These are phyloP conservation scores for Chaetomiaceae sp. DNA, from an alignment of 2,329 filamentous ascomycete species.

Conservation along the genomic window DNA sequence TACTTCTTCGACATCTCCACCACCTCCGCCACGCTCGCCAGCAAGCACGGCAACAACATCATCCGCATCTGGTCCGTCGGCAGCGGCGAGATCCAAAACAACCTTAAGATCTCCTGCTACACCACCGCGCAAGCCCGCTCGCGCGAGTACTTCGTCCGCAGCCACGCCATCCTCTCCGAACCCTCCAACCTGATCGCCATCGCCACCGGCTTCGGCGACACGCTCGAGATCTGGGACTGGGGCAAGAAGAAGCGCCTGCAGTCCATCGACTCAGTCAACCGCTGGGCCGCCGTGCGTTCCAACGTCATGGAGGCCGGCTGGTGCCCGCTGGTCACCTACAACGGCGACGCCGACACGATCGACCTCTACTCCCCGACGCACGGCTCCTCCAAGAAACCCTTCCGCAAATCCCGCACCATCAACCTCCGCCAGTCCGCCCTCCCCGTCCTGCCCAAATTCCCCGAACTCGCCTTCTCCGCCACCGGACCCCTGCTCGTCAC, in stretches of 20 bases:
- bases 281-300: constrained; percentile 33
- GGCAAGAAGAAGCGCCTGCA: constrained; percentile 35
- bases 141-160: constrained; percentile 38
- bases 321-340: constrained; percentile 33
- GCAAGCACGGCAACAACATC: constrained; percentile 29
- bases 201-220: constrained; percentile 34
- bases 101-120: constrained; percentile 36
- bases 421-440: constrained; percentile 31
- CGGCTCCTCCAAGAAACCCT: constrained; percentile 31
- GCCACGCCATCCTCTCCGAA: constrained; percentile 37
- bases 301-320: constrained; percentile 31
- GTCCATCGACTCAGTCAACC: constrained; percentile 32
- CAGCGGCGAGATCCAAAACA: constrained; percentile 22
- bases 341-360: constrained; percentile 28
- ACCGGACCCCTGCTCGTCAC: constrained; percentile 35
- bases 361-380: constrained; percentile 30
- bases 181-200: constrained; percentile 34
- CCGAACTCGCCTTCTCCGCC: constrained; percentile 35
- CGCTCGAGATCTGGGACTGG: constrained; percentile 37
- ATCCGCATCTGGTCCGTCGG: constrained; percentile 27
- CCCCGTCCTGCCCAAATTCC: constrained; percentile 34
- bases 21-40: constrained; percentile 30
- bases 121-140: constrained; percentile 34
- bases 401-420: constrained; percentile 31
- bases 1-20: constrained; percentile 34